Percentiles rank a stretch among this genome's conserved stretches.
phyloP scores from a whole-genome alignment of 805 yeast genomes.

The Candida pseudoglaebosa region DNA sequence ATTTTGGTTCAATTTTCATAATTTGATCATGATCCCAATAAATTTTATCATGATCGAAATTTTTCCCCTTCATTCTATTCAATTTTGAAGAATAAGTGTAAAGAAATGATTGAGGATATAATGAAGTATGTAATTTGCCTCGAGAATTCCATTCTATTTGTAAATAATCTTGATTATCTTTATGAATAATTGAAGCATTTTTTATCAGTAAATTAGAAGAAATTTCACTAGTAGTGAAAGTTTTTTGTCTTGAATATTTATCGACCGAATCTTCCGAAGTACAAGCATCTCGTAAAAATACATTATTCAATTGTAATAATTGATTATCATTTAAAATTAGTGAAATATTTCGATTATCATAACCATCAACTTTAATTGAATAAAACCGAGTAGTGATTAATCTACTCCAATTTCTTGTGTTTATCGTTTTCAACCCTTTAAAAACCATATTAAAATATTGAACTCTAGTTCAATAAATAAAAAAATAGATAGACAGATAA shows the following conservation, averaged over 20 bases:
- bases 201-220: conserved; percentile 32
- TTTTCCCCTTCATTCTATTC: conserved; percentile 32
- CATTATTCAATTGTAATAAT: conserved; percentile 40
- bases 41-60: conserved; percentile 26
- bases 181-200: conserved; percentile 27
- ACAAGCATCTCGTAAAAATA: conserved; percentile 67
- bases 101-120: conserved; percentile 46
- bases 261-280: conserved; percentile 47
- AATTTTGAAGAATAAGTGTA: conserved; percentile 34
- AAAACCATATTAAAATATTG: no score
- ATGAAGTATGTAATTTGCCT: conserved; percentile 21
- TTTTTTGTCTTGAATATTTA: conserved; percentile 53
- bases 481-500: no score
- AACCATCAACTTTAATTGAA: conserved; percentile 10
- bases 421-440: no score
- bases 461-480: no score
- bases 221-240: conserved; percentile 56
- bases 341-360: conserved; percentile 21
- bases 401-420: no score
- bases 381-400: conserved; percentile 1
- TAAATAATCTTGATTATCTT: conserved; percentile 23
- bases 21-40: conserved; percentile 34
- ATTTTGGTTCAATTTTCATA: conserved; percentile 15
- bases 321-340: conserved; percentile 17
- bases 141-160: conserved; percentile 37